Evolutionary conservation across 2,329 filamentous ascomycete species (phyloP), one percentile per base, ranked within the genome.

Genomic region (Aspergillus sp.): DNA sequence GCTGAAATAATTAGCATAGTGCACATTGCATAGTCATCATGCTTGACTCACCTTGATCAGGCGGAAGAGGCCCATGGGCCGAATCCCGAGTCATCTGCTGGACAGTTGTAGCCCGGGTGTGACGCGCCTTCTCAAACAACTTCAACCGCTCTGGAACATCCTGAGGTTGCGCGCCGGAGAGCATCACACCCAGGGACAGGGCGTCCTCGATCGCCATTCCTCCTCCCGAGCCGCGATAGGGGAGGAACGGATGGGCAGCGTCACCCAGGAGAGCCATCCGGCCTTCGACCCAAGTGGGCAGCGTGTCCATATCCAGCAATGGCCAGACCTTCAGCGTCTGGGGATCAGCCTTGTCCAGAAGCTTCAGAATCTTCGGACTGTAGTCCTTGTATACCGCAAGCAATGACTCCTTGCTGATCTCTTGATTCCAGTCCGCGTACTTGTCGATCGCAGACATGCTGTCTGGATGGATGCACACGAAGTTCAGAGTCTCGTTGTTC

Each of bases 171-270:
- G 79, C 79, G 0, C 77, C 78, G 0, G 59, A 77, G 0, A 89
- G 71, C 5, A 89, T 73, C 1, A 80, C 78, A 0, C 76, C 78
- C 0, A 89, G 64, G 0, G 84, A 78, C 0, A 80, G 81, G 0
- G 80, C 85, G 56, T 89, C 87, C 63, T 89, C 86, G 41, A 89
- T 87, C 0, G 87, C 86, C 52, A 82, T 75, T 0, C 72, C 84
- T 7, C 79, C 86, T 2, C 85, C 86, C 63, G 86, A 83, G 0
- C 79, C 84, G 67, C 84, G 82, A 55, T 84, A 80, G 13, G 85
- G 86, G 0, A 85, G 71, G 60, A 88, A 88, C 0, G 86, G 85
- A 64, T 89, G 86, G 0, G 84, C 86, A 0, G 86, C 84, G 63
- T 89, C 86, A 0, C 87, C 86, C 0, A 89, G 66, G 0, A 88